Percentiles rank a stretch among this genome's conserved stretches.
Evolutionary conservation across 495 filamentous ascomycete genomes (phyloP).

Genomic region (Xylaria castorea): DNA sequence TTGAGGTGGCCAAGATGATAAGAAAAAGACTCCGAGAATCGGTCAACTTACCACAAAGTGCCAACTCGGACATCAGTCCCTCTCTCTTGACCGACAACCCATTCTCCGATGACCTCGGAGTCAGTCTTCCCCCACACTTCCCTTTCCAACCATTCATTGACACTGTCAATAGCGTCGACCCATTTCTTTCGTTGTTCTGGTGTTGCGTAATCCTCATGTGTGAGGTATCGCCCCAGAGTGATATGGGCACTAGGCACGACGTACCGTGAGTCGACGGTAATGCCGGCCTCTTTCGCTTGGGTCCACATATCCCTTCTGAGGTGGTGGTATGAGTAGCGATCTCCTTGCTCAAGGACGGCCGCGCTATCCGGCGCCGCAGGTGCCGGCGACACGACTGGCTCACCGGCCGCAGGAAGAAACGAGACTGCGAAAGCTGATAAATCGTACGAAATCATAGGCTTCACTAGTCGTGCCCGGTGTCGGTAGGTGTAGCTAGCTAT

Average conservation of each 20-base stretch:
- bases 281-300: conserved; percentile 61
- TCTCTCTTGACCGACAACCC: conserved; percentile 79
- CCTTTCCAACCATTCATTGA: conserved; percentile 73
- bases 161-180: conserved; percentile 71
- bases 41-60: conserved; percentile 61
- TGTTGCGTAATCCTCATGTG: conserved; percentile 54
- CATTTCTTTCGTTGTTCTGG: conserved; percentile 61
- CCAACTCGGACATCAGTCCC: conserved; percentile 75
- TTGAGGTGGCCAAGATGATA: neutral
- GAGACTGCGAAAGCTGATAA: conserved; percentile 82
- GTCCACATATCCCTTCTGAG: conserved; percentile 79
- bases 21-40: neutral
- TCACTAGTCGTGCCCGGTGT: conserved; percentile 75
- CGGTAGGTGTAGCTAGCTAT: conserved; percentile 68
- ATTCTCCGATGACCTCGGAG: conserved; percentile 56
- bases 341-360: conserved; percentile 44
- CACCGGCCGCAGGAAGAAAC: conserved; percentile 77
- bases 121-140: conserved; percentile 68
- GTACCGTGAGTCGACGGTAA: conserved; percentile 75
- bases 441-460: conserved; percentile 85
- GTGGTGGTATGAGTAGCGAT: conserved; percentile 87
- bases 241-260: conserved; percentile 87
- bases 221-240: conserved; percentile 82
- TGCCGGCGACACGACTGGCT: conserved; percentile 50
- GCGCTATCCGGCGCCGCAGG: conserved; percentile 38